These are phyloP conservation scores for Sporothrix dimorphospora DNA, from an alignment of 2,329 filamentous ascomycete species.

Conservation along the genomic window DNA sequence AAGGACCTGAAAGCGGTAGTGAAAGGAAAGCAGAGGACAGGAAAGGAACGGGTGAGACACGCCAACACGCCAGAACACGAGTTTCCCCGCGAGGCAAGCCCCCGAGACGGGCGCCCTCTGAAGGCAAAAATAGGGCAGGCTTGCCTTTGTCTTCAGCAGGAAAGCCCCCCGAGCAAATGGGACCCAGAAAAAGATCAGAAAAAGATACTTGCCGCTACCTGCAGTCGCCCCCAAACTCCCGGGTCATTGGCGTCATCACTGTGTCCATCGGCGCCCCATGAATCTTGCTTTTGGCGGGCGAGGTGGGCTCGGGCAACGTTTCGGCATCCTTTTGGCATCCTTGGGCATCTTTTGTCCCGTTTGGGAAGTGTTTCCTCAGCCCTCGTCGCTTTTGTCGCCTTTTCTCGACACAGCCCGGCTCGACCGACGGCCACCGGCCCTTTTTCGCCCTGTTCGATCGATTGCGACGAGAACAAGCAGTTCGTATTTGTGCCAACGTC, in stretches of 20 bases:
- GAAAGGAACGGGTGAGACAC: not conserved
- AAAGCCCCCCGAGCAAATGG: not conserved
- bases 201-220: constrained; percentile 21
- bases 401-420: constrained; percentile 8
- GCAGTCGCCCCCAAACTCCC: constrained; percentile 11
- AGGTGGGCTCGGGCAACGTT: not conserved
- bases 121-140: not conserved
- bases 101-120: not conserved
- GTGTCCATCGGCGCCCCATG: constrained; percentile 1
- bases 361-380: constrained; percentile 11
- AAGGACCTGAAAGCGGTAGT: not conserved
- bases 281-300: constrained; percentile 1
- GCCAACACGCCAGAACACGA: not conserved
- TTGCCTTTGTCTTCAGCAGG: constrained; percentile 14
- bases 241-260: constrained; percentile 23
- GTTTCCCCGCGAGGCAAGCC: constrained; percentile 6
- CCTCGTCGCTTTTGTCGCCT: not conserved
- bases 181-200: not conserved
- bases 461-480: not conserved
- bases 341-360: not conserved
- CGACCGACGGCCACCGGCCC: constrained; percentile 20
- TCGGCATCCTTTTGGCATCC: not conserved
- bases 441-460: not conserved
- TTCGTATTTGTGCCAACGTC: not conserved
- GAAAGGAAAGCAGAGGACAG: not conserved